Conservation (phyloP, 768 basidiomycete genomes). For the Omphalotus guepiniiformis region DNA sequence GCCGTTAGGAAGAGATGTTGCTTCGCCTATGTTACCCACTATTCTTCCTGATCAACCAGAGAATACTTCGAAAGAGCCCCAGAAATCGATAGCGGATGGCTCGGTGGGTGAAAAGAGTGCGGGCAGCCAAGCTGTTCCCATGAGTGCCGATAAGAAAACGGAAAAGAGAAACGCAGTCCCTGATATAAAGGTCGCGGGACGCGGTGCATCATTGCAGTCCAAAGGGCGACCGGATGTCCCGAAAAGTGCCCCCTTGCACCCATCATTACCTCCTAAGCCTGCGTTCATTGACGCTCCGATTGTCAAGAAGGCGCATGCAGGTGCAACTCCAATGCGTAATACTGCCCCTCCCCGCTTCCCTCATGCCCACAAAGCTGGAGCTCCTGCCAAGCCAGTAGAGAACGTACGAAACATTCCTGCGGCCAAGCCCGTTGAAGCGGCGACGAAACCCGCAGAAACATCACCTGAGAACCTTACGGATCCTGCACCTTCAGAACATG, state of each 20-base stretch:
- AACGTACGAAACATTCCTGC: no score
- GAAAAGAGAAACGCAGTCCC: no score
- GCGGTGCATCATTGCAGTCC: no score
- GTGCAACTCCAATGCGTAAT: constrained; percentile 22
- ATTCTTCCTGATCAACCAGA: no score
- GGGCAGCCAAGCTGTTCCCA: constrained; percentile 4
- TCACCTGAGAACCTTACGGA: no score
- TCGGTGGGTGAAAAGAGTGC: constrained; percentile 7
- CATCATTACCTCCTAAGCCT: constrained; percentile 47
- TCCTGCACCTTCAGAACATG: no score
- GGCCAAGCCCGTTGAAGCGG: no score
- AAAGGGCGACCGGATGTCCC: constrained; percentile 8
- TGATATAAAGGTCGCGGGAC: no score
- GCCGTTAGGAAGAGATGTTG: background rate
- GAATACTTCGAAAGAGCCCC: background rate
- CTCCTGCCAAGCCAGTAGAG: background rate
- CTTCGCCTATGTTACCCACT: background rate
- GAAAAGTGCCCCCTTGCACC: constrained; percentile 29
- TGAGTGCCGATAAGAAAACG: no score
- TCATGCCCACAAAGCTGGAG: background rate
- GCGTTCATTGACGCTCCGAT: constrained; percentile 17
- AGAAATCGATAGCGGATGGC: no score
- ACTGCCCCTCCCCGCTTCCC: constrained; percentile 1
- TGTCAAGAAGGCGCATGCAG: constrained; percentile 14
- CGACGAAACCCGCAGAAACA: no score